Evolutionary conservation across 2,329 filamentous ascomycete species (phyloP).

Genomic region (Monilinia polystroma): DNA sequence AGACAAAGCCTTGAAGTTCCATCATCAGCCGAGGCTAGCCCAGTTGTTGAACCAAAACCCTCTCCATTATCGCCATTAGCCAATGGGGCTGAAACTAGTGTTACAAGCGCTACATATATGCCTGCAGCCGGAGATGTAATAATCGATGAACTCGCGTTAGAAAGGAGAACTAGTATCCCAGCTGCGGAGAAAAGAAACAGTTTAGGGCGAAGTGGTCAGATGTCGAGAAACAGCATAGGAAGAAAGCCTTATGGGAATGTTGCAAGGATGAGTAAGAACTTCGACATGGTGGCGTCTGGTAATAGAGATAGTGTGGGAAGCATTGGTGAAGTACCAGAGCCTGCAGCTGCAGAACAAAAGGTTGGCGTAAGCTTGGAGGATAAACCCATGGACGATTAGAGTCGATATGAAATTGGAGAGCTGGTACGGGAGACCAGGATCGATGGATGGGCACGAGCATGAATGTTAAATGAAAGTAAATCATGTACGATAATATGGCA

Average conservation of each 20-base stretch:
- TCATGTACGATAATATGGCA: constrained; percentile 19
- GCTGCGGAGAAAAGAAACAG: constrained; percentile 62
- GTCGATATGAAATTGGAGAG: neutral
- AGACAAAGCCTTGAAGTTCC: constrained; percentile 81
- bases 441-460: constrained; percentile 10
- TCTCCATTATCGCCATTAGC: constrained; percentile 31
- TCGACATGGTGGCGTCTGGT: constrained; percentile 5
- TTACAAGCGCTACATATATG: constrained; percentile 38
- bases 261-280: constrained; percentile 19
- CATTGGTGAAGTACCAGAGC: constrained; percentile 12
- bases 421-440: neutral
- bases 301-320: constrained; percentile 18
- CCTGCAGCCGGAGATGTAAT: constrained; percentile 35
- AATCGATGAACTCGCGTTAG: constrained; percentile 21
- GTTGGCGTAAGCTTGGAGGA: constrained; percentile 14
- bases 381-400: constrained; percentile 19
- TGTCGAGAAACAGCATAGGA: constrained; percentile 16
- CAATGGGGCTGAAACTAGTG: constrained; percentile 29
- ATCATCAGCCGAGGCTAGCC: constrained; percentile 29
- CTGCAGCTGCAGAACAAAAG: constrained; percentile 11
- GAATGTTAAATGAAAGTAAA: constrained; percentile 17
- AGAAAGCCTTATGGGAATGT: constrained; percentile 17
- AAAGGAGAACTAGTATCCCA: constrained; percentile 38
- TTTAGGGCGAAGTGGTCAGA: constrained; percentile 48
- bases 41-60: constrained; percentile 28